phyloP scores from a whole-genome alignment of 148 eudicot species.

The Rhododendron mucronatum region DNA sequence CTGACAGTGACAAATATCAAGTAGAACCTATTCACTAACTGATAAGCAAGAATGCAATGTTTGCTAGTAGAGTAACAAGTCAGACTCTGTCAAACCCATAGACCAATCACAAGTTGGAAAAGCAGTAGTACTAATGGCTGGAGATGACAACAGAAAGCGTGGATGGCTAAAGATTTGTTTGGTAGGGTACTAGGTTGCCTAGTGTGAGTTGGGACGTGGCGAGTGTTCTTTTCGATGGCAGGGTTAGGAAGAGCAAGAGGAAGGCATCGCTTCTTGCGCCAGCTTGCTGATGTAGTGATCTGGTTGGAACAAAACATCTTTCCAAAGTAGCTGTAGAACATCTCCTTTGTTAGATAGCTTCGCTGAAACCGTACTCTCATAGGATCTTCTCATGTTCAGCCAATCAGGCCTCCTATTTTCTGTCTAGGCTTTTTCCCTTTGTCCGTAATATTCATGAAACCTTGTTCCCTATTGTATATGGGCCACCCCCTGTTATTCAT shows the following conservation, averaged over 20 bases:
- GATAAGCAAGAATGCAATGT: background rate
- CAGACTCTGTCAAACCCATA: background rate
- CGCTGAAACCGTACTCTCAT: background rate
- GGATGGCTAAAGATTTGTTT: background rate
- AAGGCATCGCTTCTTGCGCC: background rate
- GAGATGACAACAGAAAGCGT: background rate
- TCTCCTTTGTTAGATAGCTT: background rate
- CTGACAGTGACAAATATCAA: background rate
- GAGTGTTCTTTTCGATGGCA: background rate
- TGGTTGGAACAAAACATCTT: background rate
- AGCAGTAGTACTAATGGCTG: background rate
- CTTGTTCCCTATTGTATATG: background rate
- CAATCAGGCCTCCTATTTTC: background rate
- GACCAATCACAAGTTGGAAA: background rate
- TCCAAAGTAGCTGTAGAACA: background rate
- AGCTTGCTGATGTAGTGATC: background rate
- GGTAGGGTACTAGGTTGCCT: background rate
- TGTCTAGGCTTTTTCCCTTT: background rate
- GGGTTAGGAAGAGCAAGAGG: background rate
- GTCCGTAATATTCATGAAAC: background rate
- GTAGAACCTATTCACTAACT: background rate
- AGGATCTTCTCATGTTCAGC: background rate
- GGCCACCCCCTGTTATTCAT: background rate
- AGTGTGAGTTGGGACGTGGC: background rate
- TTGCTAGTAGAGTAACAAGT: background rate